These are phyloP conservation scores for Beauveria rudraprayagi DNA, from an alignment of 2,329 filamentous ascomycete genomes.

Conservation along the genomic window DNA sequence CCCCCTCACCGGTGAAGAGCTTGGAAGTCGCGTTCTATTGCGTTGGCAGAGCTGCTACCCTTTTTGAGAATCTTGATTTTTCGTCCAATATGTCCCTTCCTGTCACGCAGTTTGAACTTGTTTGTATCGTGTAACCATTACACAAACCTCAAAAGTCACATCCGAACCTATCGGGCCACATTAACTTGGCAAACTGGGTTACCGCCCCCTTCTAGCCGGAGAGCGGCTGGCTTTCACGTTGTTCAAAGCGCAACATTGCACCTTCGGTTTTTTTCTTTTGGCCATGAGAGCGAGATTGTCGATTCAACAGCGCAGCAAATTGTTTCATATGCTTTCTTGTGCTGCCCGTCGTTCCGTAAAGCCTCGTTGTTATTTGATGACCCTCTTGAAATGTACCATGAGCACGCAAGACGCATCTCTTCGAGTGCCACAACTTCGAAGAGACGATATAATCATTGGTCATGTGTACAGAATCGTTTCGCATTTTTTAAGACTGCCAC, in stretches of 20 bases:
- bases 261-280: too few relatives aligned
- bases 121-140: background rate
- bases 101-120: background rate
- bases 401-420: too few relatives aligned
- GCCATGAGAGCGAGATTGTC: too few relatives aligned
- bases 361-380: too few relatives aligned
- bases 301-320: background rate
- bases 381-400: too few relatives aligned
- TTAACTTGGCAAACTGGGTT: too few relatives aligned
- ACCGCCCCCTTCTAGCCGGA: too few relatives aligned
- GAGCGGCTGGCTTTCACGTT: background rate
- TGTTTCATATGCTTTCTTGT: background rate
- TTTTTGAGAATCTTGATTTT: background rate
- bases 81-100: background rate
- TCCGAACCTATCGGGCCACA: background rate
- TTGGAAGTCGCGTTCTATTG: background rate
- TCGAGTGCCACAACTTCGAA: too few relatives aligned
- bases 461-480: too few relatives aligned
- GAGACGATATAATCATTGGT: too few relatives aligned
- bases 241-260: background rate
- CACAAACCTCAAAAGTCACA: background rate
- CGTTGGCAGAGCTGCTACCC: background rate
- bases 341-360: too few relatives aligned
- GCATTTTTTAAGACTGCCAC: too few relatives aligned
- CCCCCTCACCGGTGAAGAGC: background rate